Percentiles rank a stretch among this genome's conserved stretches.
These are phyloP conservation scores for Pulicaria dysenterica DNA, from an alignment of 129 eudicot genomes.

Conservation along the genomic window DNA sequence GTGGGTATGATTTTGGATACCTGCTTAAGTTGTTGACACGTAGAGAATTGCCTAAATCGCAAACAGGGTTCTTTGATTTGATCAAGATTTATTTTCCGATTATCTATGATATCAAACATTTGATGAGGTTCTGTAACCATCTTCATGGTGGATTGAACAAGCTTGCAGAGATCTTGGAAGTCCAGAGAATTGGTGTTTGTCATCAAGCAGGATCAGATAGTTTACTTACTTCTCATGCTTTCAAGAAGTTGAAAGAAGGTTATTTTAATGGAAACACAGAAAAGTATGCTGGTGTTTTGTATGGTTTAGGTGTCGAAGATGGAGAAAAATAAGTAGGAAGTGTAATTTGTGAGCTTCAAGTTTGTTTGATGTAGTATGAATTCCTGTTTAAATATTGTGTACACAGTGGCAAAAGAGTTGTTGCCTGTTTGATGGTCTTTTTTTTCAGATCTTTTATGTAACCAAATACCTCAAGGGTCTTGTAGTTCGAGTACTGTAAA, in stretches of 20 bases:
- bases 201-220: conserved; percentile 83
- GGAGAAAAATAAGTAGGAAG: conserved; percentile 51
- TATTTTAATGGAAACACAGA: conserved; percentile 58
- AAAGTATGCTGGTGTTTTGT: conserved; percentile 74
- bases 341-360: conserved; percentile 32
- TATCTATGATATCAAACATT: conserved; percentile 69
- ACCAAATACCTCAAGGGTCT: conserved; percentile 50
- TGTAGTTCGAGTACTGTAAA: conserved; percentile 73
- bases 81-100: conserved; percentile 65
- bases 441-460: conserved; percentile 42
- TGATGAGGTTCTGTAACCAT: conserved; percentile 71
- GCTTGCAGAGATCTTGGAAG: conserved; percentile 70
- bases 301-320: conserved; percentile 70
- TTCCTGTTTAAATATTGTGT: conserved; percentile 42
- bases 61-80: conserved; percentile 63
- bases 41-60: conserved; percentile 53
- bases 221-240: conserved; percentile 58
- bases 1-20: conserved; percentile 77
- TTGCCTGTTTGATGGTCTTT: conserved; percentile 47
- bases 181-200: conserved; percentile 60
- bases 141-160: conserved; percentile 78
- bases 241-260: conserved; percentile 63
- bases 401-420: conserved; percentile 58
- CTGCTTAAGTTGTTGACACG: conserved; percentile 68
- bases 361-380: conserved; percentile 47